phyloP scores from a whole-genome alignment of 169 alveolate species.

The Cryptosporidium baileyi region DNA sequence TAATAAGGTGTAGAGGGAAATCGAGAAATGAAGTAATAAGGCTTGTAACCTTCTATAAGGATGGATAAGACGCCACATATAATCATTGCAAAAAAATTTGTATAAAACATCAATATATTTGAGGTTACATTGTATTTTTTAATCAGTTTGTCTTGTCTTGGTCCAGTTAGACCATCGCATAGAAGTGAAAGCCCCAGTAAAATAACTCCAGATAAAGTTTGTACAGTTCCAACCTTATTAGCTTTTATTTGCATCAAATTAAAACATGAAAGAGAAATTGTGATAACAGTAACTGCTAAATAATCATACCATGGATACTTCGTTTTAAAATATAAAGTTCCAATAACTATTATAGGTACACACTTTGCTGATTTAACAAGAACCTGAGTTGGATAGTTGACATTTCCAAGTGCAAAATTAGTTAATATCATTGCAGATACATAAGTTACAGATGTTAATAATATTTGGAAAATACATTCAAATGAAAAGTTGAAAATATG shows the following conservation, averaged over 20 bases:
- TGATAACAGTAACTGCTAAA: slow-evolving; percentile 82
- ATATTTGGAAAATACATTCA: slow-evolving; percentile 67
- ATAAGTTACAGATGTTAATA: slow-evolving; percentile 80
- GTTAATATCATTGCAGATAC: slow-evolving; percentile 83
- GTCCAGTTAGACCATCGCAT: slow-evolving; percentile 91
- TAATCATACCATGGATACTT: slow-evolving; percentile 89
- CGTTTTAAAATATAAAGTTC: slow-evolving; percentile 82
- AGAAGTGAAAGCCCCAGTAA: slow-evolving; percentile 82
- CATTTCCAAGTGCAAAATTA: slow-evolving; percentile 82
- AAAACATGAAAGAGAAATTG: slow-evolving; percentile 82
- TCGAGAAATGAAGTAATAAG: slow-evolving; percentile 73
- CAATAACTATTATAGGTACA: slow-evolving; percentile 90
- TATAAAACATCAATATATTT: slow-evolving; percentile 81
- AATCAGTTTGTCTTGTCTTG: slow-evolving; percentile 86
- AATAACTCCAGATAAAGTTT: slow-evolving; percentile 81
- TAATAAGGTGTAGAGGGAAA: slow-evolving; percentile 76
- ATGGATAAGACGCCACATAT: slow-evolving; percentile 74
- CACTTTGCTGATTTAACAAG: slow-evolving; percentile 88
- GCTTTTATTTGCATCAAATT: slow-evolving; percentile 74
- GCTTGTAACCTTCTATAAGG: slow-evolving; percentile 82
- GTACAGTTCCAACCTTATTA: slow-evolving; percentile 71
- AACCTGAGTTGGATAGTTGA: slow-evolving; percentile 89
- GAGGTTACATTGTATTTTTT: slow-evolving; percentile 81
- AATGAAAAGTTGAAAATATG: background rate
- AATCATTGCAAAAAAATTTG: slow-evolving; percentile 81